Conservation (phyloP, 2,329 filamentous ascomycete genomes). For the Rutstroemia sp. region DNA sequence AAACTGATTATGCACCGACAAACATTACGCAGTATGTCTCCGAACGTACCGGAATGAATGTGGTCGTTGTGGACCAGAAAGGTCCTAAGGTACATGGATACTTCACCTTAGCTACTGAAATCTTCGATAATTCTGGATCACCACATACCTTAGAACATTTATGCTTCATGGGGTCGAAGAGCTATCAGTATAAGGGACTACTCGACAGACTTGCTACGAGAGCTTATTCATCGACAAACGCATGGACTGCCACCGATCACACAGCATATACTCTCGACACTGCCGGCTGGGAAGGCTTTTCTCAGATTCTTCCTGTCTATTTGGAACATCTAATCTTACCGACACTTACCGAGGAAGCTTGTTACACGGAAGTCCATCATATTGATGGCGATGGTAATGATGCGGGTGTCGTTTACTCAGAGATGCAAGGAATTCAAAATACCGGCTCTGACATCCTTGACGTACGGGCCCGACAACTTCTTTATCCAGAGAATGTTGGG, state of each 20-base stretch:
- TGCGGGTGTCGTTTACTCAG: slow-evolving; percentile 94
- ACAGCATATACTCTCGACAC: slow-evolving; percentile 94
- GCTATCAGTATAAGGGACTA: slow-evolving; percentile 89
- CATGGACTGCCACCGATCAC: slow-evolving; percentile 94
- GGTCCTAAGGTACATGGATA: slow-evolving; percentile 94
- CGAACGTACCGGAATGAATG: slow-evolving; percentile 85
- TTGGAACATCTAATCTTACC: slow-evolving; percentile 90
- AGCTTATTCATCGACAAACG: slow-evolving; percentile 90
- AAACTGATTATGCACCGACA: slow-evolving; percentile 82
- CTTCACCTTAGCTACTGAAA: slow-evolving; percentile 93
- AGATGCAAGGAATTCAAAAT: slow-evolving; percentile 96
- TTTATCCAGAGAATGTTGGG: slow-evolving; percentile 84
- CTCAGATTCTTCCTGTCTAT: slow-evolving; percentile 89
- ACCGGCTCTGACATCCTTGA: slow-evolving; percentile 81
- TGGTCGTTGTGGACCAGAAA: slow-evolving; percentile 83
- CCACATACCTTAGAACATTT: slow-evolving; percentile 81
- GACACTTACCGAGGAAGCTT: slow-evolving; percentile 85
- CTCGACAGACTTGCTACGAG: slow-evolving; percentile 90
- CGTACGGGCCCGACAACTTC: slow-evolving; percentile 65
- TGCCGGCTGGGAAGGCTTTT: slow-evolving; percentile 94
- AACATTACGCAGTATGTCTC: slow-evolving; percentile 95
- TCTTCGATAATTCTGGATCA: slow-evolving; percentile 92
- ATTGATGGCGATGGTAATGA: slow-evolving; percentile 90
- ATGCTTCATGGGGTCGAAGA: slow-evolving; percentile 86
- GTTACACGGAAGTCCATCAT: slow-evolving; percentile 94